Conservation (phyloP, 2,329 filamentous ascomycete species). For the Xylaria sp. region DNA sequence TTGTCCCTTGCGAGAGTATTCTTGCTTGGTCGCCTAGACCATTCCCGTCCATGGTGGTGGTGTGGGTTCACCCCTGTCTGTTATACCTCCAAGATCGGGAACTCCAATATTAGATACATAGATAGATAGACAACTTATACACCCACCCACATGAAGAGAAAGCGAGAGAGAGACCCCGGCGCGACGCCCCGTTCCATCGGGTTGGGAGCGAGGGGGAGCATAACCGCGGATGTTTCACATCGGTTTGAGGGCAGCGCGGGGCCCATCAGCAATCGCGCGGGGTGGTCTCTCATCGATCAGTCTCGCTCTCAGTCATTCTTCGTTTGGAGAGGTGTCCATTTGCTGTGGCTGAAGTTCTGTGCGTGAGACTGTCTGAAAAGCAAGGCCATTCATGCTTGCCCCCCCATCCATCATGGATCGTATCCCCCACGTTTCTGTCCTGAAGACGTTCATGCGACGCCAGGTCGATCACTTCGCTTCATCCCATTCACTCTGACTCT, state of each 20-base stretch:
- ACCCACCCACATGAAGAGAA: too few relatives aligned
- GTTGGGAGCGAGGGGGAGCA: neutral
- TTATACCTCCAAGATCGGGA: constrained; percentile 3
- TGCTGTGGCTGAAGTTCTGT: neutral
- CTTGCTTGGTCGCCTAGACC: neutral
- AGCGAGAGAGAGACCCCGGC: too few relatives aligned
- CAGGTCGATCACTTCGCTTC: neutral
- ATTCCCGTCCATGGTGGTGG: neutral
- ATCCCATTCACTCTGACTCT: neutral
- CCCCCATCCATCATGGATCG: neutral
- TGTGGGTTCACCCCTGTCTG: neutral
- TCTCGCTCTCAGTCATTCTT: too few relatives aligned
- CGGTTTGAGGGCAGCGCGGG: neutral
- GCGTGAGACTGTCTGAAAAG: neutral
- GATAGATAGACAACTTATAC: too few relatives aligned
- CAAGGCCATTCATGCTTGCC: neutral
- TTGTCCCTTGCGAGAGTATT: neutral
- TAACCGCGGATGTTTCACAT: neutral
- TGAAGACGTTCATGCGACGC: neutral
- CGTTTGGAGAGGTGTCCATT: too few relatives aligned
- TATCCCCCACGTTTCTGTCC: neutral
- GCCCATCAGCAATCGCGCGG: too few relatives aligned
- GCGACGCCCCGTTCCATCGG: neutral
- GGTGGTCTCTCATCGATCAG: too few relatives aligned
- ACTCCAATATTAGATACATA: neutral